Conservation (phyloP, 257 asterid species). For the Nicotiana otophora region DNA sequence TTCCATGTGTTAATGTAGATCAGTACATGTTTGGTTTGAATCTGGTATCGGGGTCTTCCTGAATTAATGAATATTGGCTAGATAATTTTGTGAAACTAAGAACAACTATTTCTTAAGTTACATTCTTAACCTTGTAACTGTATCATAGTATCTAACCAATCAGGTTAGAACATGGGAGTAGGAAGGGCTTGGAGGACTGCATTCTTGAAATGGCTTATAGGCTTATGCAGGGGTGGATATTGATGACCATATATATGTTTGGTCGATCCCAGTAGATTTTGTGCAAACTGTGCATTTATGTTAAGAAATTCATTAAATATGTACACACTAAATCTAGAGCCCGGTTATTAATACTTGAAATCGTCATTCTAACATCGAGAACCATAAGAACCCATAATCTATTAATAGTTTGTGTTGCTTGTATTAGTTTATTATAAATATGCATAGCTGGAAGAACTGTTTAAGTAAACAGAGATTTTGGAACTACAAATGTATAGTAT, state of each 20-base stretch:
- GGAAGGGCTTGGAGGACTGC: neutral
- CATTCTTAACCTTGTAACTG: neutral
- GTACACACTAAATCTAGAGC: too few relatives aligned
- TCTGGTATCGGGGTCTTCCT: neutral
- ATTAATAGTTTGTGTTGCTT: neutral
- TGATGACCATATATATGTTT: too few relatives aligned
- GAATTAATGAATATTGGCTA: neutral
- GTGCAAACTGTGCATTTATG: too few relatives aligned
- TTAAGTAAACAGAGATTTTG: neutral
- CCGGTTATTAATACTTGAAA: too few relatives aligned
- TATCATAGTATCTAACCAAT: neutral
- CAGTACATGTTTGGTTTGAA: neutral
- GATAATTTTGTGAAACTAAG: neutral
- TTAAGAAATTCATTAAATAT: too few relatives aligned
- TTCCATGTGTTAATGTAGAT: neutral
- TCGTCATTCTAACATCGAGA: too few relatives aligned
- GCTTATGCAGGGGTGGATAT: neutral
- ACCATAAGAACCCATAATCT: too few relatives aligned
- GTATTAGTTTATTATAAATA: neutral
- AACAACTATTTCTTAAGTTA: neutral
- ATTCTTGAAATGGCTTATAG: neutral
- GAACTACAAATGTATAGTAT: neutral
- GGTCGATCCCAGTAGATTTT: too few relatives aligned
- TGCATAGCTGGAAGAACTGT: neutral
- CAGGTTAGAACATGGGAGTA: neutral